phyloP scores from a whole-genome alignment of 2,329 filamentous ascomycete genomes.

The Penicillium sp. region DNA sequence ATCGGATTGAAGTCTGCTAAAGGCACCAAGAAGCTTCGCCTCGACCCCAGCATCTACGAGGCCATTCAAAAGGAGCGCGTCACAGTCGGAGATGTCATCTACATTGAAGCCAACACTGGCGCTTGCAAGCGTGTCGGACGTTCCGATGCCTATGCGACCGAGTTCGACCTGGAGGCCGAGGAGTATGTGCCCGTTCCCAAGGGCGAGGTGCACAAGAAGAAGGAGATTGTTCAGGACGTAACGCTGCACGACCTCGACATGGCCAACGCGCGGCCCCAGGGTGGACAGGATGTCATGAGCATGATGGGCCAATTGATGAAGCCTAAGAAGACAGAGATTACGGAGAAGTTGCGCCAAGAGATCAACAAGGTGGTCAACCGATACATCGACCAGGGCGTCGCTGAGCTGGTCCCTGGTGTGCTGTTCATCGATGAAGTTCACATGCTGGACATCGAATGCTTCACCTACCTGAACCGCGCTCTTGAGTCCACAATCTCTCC shows the following conservation, averaged over 20 bases:
- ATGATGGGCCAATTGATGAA: slow-evolving; percentile 99
- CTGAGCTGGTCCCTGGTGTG: slow-evolving; percentile 96
- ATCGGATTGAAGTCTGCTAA: slow-evolving; percentile 94
- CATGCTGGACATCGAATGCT: slow-evolving; percentile 99
- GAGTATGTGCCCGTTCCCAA: slow-evolving; percentile 99
- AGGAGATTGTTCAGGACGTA: slow-evolving; percentile 98
- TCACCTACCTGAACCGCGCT: slow-evolving; percentile 98
- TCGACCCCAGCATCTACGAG: slow-evolving; percentile 98
- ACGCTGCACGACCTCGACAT: slow-evolving; percentile 96
- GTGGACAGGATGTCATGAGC: slow-evolving; percentile 99
- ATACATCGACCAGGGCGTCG: slow-evolving; percentile 98
- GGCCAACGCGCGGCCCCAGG: slow-evolving; percentile 91
- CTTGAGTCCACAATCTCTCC: slow-evolving; percentile 92
- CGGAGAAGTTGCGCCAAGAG: slow-evolving; percentile 90
- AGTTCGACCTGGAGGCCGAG: slow-evolving; percentile 97
- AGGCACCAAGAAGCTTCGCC: slow-evolving; percentile 94
- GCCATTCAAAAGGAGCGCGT: slow-evolving; percentile 98
- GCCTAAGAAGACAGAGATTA: slow-evolving; percentile 99
- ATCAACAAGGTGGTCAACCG: slow-evolving; percentile 99
- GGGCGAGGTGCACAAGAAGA: slow-evolving; percentile 99
- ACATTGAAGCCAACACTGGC: slow-evolving; percentile 98
- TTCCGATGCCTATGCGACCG: slow-evolving; percentile 95
- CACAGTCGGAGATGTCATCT: slow-evolving; percentile 94
- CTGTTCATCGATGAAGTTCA: slow-evolving; percentile 99
- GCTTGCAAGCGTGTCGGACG: slow-evolving; percentile 96